Conservation (phyloP, 495 filamentous ascomycete genomes). For the Trichoderma asperelloides region DNA sequence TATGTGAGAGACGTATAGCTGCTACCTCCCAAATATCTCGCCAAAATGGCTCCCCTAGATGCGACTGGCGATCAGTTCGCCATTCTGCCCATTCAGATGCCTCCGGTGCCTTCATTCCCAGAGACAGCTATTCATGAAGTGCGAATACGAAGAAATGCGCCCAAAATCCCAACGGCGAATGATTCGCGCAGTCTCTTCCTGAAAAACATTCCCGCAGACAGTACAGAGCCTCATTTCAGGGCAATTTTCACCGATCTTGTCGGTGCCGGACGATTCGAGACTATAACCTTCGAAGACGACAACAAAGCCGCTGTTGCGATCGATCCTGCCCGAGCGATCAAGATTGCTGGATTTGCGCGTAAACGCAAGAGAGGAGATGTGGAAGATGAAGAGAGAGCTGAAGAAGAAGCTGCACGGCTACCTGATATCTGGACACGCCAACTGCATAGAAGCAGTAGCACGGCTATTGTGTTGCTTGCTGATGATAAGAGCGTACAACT, state of each 20-base stretch:
- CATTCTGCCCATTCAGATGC: conserved; percentile 50
- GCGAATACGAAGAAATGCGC: conserved; percentile 75
- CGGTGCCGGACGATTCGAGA: conserved; percentile 66
- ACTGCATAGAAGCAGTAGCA: conserved; percentile 61
- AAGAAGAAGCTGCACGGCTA: conserved; percentile 42
- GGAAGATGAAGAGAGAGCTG: conserved; percentile 41
- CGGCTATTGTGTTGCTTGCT: conserved; percentile 72
- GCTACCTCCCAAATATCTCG: background rate
- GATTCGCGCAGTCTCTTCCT: conserved; percentile 73
- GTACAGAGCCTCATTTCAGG: conserved; percentile 67
- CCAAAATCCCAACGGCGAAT: conserved; percentile 61
- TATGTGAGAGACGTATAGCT: background rate
- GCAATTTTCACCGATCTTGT: conserved; percentile 61
- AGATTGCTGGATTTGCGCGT: conserved; percentile 33
- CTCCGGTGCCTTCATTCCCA: conserved; percentile 49
- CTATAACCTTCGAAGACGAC: conserved; percentile 58
- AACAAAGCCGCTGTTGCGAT: conserved; percentile 22
- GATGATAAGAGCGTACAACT: conserved; percentile 65
- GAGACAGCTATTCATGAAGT: conserved; percentile 66
- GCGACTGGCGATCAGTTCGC: conserved; percentile 36
- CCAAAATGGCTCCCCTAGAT: conserved; percentile 24
- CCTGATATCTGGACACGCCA: conserved; percentile 70
- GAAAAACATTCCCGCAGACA: conserved; percentile 80
- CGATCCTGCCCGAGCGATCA: conserved; percentile 32
- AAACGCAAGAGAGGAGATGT: conserved; percentile 58